phyloP scores from a whole-genome alignment of 2,329 filamentous ascomycete genomes.

The Cladorrhinum sp. region DNA sequence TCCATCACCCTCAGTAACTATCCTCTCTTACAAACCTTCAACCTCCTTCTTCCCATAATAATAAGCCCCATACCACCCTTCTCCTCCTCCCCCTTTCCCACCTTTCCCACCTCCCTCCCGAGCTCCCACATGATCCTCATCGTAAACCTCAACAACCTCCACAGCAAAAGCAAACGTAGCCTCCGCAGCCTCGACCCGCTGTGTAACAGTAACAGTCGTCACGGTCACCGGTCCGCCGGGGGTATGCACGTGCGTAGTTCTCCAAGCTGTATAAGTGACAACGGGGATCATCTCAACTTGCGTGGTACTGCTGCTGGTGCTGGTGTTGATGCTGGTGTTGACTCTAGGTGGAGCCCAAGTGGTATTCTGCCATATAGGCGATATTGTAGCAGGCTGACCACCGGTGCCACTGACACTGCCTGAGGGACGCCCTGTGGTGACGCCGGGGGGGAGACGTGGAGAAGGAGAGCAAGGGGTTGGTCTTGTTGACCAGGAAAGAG shows the following conservation, averaged over 20 bases:
- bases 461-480: background rate
- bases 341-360: background rate
- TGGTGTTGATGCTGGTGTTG: background rate
- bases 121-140: background rate
- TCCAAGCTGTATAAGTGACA: background rate
- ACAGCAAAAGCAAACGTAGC: background rate
- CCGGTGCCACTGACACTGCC: background rate
- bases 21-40: too few species aligned
- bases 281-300: background rate
- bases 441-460: background rate
- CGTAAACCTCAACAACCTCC: background rate
- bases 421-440: background rate
- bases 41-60: background rate
- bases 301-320: background rate
- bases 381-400: background rate
- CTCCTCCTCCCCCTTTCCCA: background rate
- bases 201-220: background rate
- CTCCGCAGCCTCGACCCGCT: background rate
- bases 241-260: background rate
- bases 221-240: background rate
- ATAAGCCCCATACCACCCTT: background rate
- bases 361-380: background rate
- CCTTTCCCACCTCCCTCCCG: background rate
- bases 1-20: too few species aligned
- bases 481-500: background rate